Conservation (phyloP, 768 basidiomycete species). For the Leccinum subgranulosum region DNA sequence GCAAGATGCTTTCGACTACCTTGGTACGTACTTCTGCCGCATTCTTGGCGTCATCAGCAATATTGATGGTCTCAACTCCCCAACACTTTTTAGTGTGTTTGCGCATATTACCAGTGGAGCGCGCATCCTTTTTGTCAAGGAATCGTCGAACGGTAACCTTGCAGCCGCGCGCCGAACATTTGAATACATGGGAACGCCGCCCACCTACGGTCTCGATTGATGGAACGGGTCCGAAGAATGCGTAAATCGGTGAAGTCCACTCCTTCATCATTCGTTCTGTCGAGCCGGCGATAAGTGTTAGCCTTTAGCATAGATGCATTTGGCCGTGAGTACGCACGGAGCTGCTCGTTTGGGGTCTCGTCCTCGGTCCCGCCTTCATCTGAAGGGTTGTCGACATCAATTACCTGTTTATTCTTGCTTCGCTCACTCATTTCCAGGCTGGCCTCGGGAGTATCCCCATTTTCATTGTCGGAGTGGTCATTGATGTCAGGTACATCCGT, state of each 20-base stretch:
- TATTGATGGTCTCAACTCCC: no score
- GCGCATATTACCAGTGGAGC: no score
- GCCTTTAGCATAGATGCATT: background rate
- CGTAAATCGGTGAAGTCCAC: background rate
- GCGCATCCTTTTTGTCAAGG: no score
- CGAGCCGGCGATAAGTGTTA: background rate
- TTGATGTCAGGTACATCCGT: background rate
- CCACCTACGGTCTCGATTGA: background rate
- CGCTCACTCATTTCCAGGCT: background rate
- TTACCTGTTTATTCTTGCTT: background rate
- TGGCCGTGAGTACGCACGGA: background rate
- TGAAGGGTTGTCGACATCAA: background rate
- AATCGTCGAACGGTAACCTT: no score
- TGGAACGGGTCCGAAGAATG: background rate
- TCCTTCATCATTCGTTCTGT: background rate
- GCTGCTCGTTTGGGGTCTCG: background rate
- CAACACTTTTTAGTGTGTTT: no score
- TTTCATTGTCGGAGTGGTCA: background rate
- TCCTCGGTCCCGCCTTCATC: background rate
- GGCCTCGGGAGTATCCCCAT: background rate
- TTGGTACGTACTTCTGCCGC: no score
- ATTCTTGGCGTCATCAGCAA: no score
- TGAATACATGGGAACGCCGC: no score
- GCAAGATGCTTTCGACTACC: no score
- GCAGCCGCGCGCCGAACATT: no score